A percentile compares a stretch with the other conserved stretches of the same genome.
Evolutionary conservation across 345 rosid species (phyloP).

Genomic region (Populus euphratica): DNA sequence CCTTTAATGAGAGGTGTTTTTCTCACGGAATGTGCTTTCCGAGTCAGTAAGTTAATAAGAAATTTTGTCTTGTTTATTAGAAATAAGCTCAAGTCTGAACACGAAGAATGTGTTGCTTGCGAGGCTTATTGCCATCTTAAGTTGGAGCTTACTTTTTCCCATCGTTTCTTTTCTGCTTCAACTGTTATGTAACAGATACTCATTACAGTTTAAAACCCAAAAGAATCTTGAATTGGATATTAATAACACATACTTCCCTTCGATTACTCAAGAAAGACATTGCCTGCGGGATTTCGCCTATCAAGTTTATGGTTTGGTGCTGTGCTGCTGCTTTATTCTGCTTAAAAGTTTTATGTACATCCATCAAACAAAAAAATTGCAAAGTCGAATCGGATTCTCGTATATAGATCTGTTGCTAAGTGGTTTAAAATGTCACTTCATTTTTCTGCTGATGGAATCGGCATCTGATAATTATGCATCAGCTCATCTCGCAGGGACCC

Average conservation of each 20-base stretch:
- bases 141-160: not conserved
- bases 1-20: conserved; percentile 20
- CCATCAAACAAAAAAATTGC: not conserved
- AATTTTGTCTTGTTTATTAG: conserved; percentile 28
- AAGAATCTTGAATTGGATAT: not conserved
- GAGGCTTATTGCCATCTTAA: conserved; percentile 2
- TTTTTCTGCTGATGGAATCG: not conserved
- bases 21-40: conserved; percentile 25
- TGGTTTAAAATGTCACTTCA: not conserved
- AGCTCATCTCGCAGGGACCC: not conserved
- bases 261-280: not conserved
- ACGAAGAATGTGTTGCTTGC: conserved; percentile 9
- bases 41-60: conserved; percentile 30
- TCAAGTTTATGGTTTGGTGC: not conserved
- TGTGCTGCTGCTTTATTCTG: not conserved
- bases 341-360: not conserved
- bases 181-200: not conserved
- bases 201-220: not conserved
- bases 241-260: not conserved
- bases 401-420: not conserved
- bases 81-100: conserved; percentile 16
- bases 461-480: not conserved
- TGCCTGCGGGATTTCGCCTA: not conserved
- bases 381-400: not conserved
- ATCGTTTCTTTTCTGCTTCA: not conserved